Percentiles rank a stretch among this genome's conserved stretches.
phyloP scores from a whole-genome alignment of 1,139 yeast genomes.

The Petasospora fabianii region DNA sequence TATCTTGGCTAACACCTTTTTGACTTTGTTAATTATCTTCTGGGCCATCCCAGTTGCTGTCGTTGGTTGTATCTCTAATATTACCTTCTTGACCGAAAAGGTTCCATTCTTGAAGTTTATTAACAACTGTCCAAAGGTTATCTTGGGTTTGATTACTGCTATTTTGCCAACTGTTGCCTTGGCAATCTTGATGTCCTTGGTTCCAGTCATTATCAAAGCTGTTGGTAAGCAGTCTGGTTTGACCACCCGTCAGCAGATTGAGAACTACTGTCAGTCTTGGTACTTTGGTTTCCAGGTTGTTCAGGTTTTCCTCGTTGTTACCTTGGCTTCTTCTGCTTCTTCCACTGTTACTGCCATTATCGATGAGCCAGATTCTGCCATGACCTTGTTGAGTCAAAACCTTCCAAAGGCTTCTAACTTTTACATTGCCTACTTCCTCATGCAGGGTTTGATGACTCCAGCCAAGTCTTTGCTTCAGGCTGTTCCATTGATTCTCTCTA shows the following conservation, averaged over 20 bases:
- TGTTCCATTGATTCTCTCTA: constrained; percentile 39
- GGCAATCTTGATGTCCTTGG: constrained; percentile 64
- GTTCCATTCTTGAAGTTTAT: constrained; percentile 63
- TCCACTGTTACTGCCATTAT: constrained; percentile 57
- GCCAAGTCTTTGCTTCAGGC: constrained; percentile 62
- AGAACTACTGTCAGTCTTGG: constrained; percentile 79
- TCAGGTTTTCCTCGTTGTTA: constrained; percentile 77
- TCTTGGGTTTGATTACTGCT: constrained; percentile 72
- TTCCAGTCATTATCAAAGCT: constrained; percentile 73
- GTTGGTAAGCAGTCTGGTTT: constrained; percentile 74
- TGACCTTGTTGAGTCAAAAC: constrained; percentile 53
- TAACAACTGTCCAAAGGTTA: constrained; percentile 51
- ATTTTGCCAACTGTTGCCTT: constrained; percentile 67
- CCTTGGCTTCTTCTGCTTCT: constrained; percentile 78
- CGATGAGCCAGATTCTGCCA: constrained; percentile 49
- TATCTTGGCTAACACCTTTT: constrained; percentile 48
- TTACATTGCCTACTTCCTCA: constrained; percentile 58
- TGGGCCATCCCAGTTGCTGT: constrained; percentile 90
- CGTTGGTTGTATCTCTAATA: constrained; percentile 74
- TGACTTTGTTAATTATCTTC: constrained; percentile 56
- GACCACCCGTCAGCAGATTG: constrained; percentile 67
- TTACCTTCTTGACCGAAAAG: constrained; percentile 57
- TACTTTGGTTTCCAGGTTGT: constrained; percentile 87
- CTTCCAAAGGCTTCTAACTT: constrained; percentile 74
- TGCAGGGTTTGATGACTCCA: constrained; percentile 67